Evolutionary conservation across 2,329 filamentous ascomycete genomes (phyloP), one percentile per base, ranked within the genome.

Genomic region (Colletotrichum lentis): DNA sequence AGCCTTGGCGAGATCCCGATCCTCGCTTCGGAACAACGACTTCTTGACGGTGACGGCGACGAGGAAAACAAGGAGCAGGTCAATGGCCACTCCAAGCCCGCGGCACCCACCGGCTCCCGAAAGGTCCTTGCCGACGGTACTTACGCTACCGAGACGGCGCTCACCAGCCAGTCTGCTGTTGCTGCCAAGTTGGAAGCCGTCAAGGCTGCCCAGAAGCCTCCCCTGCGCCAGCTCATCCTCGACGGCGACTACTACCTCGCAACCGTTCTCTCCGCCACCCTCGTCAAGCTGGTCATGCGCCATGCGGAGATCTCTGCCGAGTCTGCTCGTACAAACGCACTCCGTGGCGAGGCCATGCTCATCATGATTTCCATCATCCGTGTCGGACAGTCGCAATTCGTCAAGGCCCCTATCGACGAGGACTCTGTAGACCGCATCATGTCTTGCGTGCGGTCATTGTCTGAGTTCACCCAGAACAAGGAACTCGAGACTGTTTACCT

Each of bases 341-440:
- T 99, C 31, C 91, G 93, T 57, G 96, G 96, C 3, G 96, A 99
- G 80, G 96, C 96, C 52, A 99, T 99, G 96, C 86, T 99, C 61
- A 98, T 99, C 77, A 97, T 98, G 94, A 97, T 99, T 74, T 98
- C 96, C 5, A 96, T 99, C 73, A 93, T 99, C 72, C 94, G 96
- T 57, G 96, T 97, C 69, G 96, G 96, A 47, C 96, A 99, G 80
- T 98, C 95, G n/a, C 93, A 97, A 71, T 99, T 99, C 73, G 96
- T 97, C 76, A 98, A 98, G 83, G 91, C 93, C 1, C 92, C 94
- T 2, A 98, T 99, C 71, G 96, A 99, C 71, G 96, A 99, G 78
- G 96, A 99, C 78, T 97, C 96, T 0, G 88, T 98, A n/a, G 96
- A 99, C 79, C 90, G 96, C 74, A 95, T 99, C 78, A 98, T 99